Conservation (phyloP, 179 eudicot genomes). For the Beta corolliflora region DNA sequence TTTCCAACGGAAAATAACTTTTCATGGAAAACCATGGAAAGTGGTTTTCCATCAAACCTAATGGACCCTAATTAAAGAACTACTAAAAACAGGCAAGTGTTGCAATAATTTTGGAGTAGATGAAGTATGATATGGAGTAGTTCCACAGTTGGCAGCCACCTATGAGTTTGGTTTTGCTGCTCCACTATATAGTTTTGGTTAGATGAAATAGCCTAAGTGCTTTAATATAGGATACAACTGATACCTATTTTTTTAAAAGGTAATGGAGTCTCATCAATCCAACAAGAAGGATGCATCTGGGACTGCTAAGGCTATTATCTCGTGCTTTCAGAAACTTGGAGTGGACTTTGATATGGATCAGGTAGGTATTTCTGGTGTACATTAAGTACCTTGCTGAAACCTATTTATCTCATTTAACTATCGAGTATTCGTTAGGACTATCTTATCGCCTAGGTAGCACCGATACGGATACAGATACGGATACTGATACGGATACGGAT, state of each 20-base stretch:
- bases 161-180: neutral
- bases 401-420: neutral
- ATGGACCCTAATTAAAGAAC: no score
- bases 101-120: no score
- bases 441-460: no score
- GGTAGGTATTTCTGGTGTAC: constrained; percentile 37
- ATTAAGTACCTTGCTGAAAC: neutral
- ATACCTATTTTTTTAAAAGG: constrained; percentile 40
- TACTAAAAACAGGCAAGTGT: no score
- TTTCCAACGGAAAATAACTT: no score
- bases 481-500: no score
- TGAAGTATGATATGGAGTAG: neutral
- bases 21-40: no score
- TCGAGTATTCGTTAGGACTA: neutral
- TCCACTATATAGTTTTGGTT: no score
- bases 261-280: constrained; percentile 90
- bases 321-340: constrained; percentile 85
- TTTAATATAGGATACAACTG: constrained; percentile 1
- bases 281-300: constrained; percentile 86
- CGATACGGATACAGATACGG: no score
- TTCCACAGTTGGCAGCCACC: neutral
- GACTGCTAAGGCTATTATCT: constrained; percentile 94
- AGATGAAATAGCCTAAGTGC: neutral
- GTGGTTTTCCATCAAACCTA: no score
- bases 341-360: constrained; percentile 70